Evolutionary conservation across 169 alveolate genomes (phyloP), one percentile per base, ranked within the genome.

Genomic region (Ichthyophthirius multifiliis): DNA sequence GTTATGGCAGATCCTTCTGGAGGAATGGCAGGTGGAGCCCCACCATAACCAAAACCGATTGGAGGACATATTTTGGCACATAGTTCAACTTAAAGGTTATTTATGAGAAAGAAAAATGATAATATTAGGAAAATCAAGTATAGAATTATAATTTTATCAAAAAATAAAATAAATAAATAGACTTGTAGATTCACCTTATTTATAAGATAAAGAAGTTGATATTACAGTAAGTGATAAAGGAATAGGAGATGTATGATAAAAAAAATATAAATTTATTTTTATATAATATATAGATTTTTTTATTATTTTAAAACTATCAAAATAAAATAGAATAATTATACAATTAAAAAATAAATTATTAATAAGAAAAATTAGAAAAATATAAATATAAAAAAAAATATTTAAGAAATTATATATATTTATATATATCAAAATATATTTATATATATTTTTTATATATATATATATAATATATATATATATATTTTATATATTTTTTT

Each of bases 1-100:
- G 99, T 98, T 18, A 97, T 97, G 95, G 98, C 98, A 32, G 96
- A 86, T 46, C 98, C 97, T 5, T 97, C 96, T 43, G 98, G 98
- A 16, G 91, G 94, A 9, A 90, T 93, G 86, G 91, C 96, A 82
- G 95, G 93, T 47, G 96, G 95, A 88, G 89, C 95, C 16, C 95
- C 92, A 83, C 71, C 71, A 3, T 10, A 55, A 7, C 71, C 71
- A 10, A 96, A 96, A 81, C 98, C 99, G 10, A 95, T 97, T 41
- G 99, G 99, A 5, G 99, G 99, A 0, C 99, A 98, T 90, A 98
- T 98, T 64, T 94, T 98, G 84, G 99, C 99, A n/a, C 99, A 98
- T 88, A 99, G 99, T 15, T 95, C 99, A 4, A 96, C 98, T 44
- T 94, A 97, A 1, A 94, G 99, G 67, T 86, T 98, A 15, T 92